Base-by-base conservation (phyloP, 1,139 yeast species). In the Magnusiomyces ingens region DNA sequence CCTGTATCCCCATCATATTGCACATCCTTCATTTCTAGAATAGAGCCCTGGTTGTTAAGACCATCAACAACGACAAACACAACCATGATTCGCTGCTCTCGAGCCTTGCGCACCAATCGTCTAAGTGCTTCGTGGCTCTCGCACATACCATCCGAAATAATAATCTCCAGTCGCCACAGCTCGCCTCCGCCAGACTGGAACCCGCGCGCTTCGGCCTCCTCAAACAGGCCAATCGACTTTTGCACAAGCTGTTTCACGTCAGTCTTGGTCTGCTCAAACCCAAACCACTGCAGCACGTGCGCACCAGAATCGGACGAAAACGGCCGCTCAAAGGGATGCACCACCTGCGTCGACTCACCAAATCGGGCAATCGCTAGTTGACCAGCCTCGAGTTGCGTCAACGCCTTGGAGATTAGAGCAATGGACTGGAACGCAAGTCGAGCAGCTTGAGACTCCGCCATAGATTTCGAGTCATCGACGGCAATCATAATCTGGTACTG, bases 401-500 rank as follows among this genome's bases (percentile, higher is more conserved):
- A 76, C 0, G 99, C 96, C 68, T 90, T 91, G 2, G 97, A 84
- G 2, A 94, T 99, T 53, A 94, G 76, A 2, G 98, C 95, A 65
- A 94, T 88, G 65, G 96, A 85, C 65, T 93, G 91, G 78, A 90
- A 90, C 0, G 99, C 98, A 58, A 94, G 76, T 62, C 86, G 88
- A 21, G 89, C 93, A 29, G 95, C 84, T 61, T 84, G 83, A 38
- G 96, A 86, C 69, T 93, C 98, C 56, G 93, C 81, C 99, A 94
- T 94, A 0, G 98, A 91, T 68, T 89, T 90, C 47, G 99, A 93
- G 67, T 94, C 96, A 72, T 94, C 99, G 50, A 94, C 88, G 0
- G 99, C 93, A 61, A 94, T 86, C 97, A 94, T 88, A 59, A 94
- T 86, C 73, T 94, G 99, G 70, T 93, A 94, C 67, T 91, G 95